A percentile compares a stretch with the other conserved stretches of the same genome.
phyloP scores from a whole-genome alignment of 1,284 basidiomycete genomes.

The Stygiomarasmius scandens region DNA sequence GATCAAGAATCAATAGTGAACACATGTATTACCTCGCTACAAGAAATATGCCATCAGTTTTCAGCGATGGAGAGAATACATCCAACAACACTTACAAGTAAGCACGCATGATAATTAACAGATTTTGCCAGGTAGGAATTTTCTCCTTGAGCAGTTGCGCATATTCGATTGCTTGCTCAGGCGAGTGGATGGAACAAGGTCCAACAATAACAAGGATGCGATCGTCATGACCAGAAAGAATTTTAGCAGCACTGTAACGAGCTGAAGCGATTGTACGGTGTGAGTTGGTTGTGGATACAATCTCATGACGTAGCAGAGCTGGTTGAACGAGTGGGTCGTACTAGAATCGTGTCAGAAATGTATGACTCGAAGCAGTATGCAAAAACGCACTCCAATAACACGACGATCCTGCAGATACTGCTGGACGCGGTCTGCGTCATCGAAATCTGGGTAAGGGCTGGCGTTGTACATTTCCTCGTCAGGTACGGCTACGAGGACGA shows the following conservation, averaged over 20 bases:
- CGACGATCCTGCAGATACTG: constrained; percentile 77
- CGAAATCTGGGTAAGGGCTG: constrained; percentile 63
- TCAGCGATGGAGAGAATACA: constrained; percentile 7
- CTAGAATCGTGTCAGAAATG: constrained; percentile 38
- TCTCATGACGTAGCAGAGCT: constrained; percentile 84
- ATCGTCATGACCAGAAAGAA: constrained; percentile 84
- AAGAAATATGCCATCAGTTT: constrained; percentile 9
- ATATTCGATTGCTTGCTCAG: constrained; percentile 90
- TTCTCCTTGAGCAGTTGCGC: constrained; percentile 76
- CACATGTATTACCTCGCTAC: constrained; percentile 49
- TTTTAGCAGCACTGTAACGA: constrained; percentile 76
- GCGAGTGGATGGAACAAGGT: constrained; percentile 94
- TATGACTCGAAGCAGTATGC: constrained; percentile 1
- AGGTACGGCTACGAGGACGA: constrained; percentile 34
- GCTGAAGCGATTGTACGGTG: constrained; percentile 76
- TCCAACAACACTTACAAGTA: constrained; percentile 76
- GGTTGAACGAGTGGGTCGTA: constrained; percentile 95
- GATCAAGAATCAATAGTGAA: background rate
- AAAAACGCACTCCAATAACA: constrained; percentile 72
- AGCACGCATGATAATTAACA: constrained; percentile 93
- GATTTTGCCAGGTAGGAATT: constrained; percentile 71
- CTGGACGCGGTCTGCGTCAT: constrained; percentile 62
- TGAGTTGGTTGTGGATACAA: constrained; percentile 61
- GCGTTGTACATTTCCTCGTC: constrained; percentile 45
- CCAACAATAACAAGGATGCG: constrained; percentile 90